These are phyloP conservation scores for Globisporangium paroecandrum DNA, from an alignment of 352 stramenopile genomes.

Conservation along the genomic window DNA sequence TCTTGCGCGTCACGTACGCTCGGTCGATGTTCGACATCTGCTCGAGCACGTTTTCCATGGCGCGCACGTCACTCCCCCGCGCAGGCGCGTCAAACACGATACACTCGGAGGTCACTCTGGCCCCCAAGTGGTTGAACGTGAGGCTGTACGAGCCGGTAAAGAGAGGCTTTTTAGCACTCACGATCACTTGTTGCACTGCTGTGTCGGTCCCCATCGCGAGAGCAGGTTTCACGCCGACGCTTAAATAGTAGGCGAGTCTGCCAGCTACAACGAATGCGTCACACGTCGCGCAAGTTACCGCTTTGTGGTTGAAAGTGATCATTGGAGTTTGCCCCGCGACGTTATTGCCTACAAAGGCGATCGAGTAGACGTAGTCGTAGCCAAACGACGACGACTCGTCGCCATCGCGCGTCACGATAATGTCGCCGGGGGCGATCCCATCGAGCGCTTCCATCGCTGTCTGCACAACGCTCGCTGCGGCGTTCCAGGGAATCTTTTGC, in stretches of 20 bases:
- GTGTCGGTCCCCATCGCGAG: conserved; percentile 76
- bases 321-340: conserved; percentile 60
- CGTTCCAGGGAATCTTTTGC: conserved; percentile 38
- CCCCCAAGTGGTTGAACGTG: conserved; percentile 40
- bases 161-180: conserved; percentile 48
- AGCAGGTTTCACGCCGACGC: conserved; percentile 30
- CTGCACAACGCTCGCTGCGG: conserved; percentile 30
- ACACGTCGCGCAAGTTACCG: conserved; percentile 21
- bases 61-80: conserved; percentile 28
- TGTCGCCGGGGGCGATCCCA: conserved; percentile 37
- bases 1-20: conserved; percentile 58
- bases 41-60: conserved; percentile 52
- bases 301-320: conserved; percentile 28
- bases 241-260: conserved; percentile 27
- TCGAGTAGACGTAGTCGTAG: conserved; percentile 66
- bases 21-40: conserved; percentile 71
- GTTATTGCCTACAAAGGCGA: conserved; percentile 73
- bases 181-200: conserved; percentile 60
- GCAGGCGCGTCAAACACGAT: conserved; percentile 64
- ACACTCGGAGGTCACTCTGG: conserved; percentile 30
- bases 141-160: conserved; percentile 57
- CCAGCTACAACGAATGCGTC: conserved; percentile 41
- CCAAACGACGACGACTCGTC: conserved; percentile 50
- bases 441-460: conserved; percentile 29
- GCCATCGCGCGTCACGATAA: conserved; percentile 73